phyloP scores from a whole-genome alignment of 2,329 filamentous ascomycete genomes.

The Arthrinium puccinioides region DNA sequence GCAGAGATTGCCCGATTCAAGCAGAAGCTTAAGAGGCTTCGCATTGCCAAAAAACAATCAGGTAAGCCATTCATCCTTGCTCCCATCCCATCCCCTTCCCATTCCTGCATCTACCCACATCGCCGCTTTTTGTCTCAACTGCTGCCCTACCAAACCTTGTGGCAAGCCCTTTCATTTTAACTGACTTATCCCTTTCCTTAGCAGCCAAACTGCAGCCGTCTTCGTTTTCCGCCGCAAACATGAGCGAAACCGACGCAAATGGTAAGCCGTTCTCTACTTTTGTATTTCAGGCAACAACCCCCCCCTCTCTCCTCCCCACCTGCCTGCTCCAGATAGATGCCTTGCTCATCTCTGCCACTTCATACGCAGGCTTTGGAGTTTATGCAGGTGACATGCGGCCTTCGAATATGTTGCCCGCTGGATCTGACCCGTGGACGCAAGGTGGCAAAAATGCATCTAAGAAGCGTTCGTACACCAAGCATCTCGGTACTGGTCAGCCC shows the following conservation, averaged over 20 bases:
- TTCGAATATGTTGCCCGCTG: too few species aligned
- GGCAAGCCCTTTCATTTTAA: neutral
- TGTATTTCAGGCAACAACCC: too few species aligned
- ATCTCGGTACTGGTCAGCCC: slow-evolving; percentile 9
- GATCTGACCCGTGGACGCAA: neutral
- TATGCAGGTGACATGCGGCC: too few species aligned
- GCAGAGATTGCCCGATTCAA: slow-evolving; percentile 1
- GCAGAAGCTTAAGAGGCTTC: slow-evolving; percentile 4
- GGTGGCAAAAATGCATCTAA: slow-evolving; percentile 5
- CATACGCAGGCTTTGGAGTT: too few species aligned
- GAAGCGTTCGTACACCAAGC: slow-evolving; percentile 20
- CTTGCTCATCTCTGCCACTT: too few species aligned
- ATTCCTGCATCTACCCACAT: neutral
- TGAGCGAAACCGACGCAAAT: neutral
- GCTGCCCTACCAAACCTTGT: neutral
- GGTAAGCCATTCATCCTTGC: slow-evolving; percentile 1
- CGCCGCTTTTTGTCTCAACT: neutral
- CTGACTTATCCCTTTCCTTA: too few species aligned
- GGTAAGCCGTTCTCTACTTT: too few species aligned
- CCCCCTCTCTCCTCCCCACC: too few species aligned
- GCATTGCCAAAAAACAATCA: slow-evolving; percentile 1
- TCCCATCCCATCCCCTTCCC: neutral
- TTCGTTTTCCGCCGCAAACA: neutral
- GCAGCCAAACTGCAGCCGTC: neutral
- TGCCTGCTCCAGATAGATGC: too few species aligned